Evolutionary conservation across 805 yeast genomes (phyloP), one percentile per base, ranked within the genome.

Genomic region (Candida montana): DNA sequence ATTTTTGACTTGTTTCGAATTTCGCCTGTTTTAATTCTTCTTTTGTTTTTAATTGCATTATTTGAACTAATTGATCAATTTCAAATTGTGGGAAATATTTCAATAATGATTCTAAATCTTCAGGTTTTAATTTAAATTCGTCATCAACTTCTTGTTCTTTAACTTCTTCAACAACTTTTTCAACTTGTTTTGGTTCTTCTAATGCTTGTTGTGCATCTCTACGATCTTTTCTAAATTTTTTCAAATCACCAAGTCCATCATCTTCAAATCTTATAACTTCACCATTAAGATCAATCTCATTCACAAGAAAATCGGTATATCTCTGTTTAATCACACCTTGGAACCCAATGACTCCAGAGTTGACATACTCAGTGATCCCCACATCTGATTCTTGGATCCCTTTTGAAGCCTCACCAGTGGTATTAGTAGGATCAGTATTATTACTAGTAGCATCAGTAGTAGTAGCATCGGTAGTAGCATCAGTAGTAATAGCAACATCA

Each of bases 231-330:
- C 69, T 71, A 53, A 70, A 67, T 52, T 68, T 78, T 61, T 70
- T 72, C 63, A 64, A 71, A 40, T 69, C 61, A 36, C 71, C 68
- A 33, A 83, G 66, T 5, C 97, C 96, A 40, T 78, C 75, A 54
- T 90, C 96, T 9, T 65, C 59, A 47, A 93, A 68, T 59, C 81
- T 90, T 11, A 90, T 74, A 2, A 89, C 95, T 2, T 75, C 63
- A 1, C 86, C 95, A 18, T 75, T 64, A 24, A 64, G 52, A 46
- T 72, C 83, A 42, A 93, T 83, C 62, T 93, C 99, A 62, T 89
- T 87, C 34, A 93, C 99, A 57, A 87, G 72, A 59, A 93, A 93
- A 59, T 93, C 99, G 11, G 95, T 82, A 63, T 89, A 90, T 47
- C 96, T 70, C 57, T 86, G 95, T 61, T 93, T 93, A 53, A 93